Evolutionary conservation across 2,329 filamentous ascomycete species (phyloP).

Genomic region (Fusarium haematococcum): DNA sequence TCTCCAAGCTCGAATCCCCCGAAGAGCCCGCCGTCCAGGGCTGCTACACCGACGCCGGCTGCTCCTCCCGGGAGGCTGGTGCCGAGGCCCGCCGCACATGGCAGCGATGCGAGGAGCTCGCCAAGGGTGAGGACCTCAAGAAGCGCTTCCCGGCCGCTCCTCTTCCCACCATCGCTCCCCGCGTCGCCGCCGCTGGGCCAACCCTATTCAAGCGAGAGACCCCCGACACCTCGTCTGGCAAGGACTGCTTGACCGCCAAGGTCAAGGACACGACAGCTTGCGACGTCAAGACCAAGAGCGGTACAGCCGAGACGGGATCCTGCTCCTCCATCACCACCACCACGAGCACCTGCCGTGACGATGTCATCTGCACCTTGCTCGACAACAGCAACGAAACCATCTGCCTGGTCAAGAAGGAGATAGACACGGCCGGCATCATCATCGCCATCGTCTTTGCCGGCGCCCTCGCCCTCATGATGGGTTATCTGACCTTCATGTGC

Average conservation of each 20-base stretch:
- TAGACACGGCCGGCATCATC: slow-evolving; percentile 60
- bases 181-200: slow-evolving; percentile 27
- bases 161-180: slow-evolving; percentile 31
- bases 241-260: slow-evolving; percentile 52
- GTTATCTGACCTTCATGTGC: slow-evolving; percentile 62
- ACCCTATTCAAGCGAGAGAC: slow-evolving; percentile 24
- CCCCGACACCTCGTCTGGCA: slow-evolving; percentile 34
- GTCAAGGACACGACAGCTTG: slow-evolving; percentile 51
- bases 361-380: slow-evolving; percentile 56
- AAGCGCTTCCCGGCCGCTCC: slow-evolving; percentile 44
- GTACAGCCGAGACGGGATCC: slow-evolving; percentile 49
- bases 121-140: slow-evolving; percentile 44
- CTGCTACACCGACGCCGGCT: slow-evolving; percentile 53
- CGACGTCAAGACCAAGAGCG: slow-evolving; percentile 52
- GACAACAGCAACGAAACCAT: slow-evolving; percentile 51
- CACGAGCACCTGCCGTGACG: slow-evolving; percentile 55
- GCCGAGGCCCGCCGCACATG: slow-evolving; percentile 46
- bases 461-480: slow-evolving; percentile 53
- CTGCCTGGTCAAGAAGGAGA: slow-evolving; percentile 56
- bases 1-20: slow-evolving; percentile 50
- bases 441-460: slow-evolving; percentile 61
- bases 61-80: slow-evolving; percentile 47
- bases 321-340: slow-evolving; percentile 54
- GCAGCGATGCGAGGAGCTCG: slow-evolving; percentile 48
- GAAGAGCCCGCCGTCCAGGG: slow-evolving; percentile 51